Conservation (phyloP, 805 yeast species). For the Zygosaccharomyces lentus region DNA sequence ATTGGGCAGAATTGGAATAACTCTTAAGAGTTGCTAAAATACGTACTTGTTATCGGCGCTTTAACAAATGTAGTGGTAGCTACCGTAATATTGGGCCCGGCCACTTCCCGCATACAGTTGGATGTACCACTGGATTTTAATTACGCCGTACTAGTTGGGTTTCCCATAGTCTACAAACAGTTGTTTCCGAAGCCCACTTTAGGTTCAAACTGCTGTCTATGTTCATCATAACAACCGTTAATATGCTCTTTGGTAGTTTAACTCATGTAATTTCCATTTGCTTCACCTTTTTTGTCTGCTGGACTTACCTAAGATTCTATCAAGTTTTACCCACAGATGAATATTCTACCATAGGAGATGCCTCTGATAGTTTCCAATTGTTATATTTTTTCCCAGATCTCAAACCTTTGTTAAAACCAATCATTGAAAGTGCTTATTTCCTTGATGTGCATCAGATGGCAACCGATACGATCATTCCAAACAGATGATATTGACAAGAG, state of each 20-base stretch:
- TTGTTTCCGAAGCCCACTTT: constrained; percentile 55
- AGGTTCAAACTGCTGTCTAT: constrained; percentile 66
- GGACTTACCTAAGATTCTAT: constrained; percentile 75
- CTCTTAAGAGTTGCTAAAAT: constrained; percentile 44
- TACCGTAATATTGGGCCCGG: constrained; percentile 25
- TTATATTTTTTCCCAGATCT: constrained; percentile 78
- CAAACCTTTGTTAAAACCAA: constrained; percentile 48
- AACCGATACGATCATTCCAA: constrained; percentile 57
- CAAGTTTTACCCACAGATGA: constrained; percentile 46
- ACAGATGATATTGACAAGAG: constrained; percentile 68
- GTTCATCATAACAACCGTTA: constrained; percentile 35
- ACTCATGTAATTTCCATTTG: constrained; percentile 50
- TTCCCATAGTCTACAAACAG: constrained; percentile 62
- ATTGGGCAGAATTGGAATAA: constrained; percentile 65
- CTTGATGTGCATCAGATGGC: constrained; percentile 38
- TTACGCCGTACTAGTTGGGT: constrained; percentile 52
- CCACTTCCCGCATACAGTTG: constrained; percentile 28
- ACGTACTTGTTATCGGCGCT: constrained; percentile 45
- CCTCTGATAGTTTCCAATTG: constrained; percentile 82
- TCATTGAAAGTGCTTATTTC: constrained; percentile 45
- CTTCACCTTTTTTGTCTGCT: constrained; percentile 60
- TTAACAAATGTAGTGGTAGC: constrained; percentile 50
- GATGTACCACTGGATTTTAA: constrained; percentile 51
- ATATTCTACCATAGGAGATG: constrained; percentile 63
- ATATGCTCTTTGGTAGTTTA: constrained; percentile 37